Conservation (phyloP, 495 filamentous ascomycete genomes). For the Hypoxylon trugodes region DNA sequence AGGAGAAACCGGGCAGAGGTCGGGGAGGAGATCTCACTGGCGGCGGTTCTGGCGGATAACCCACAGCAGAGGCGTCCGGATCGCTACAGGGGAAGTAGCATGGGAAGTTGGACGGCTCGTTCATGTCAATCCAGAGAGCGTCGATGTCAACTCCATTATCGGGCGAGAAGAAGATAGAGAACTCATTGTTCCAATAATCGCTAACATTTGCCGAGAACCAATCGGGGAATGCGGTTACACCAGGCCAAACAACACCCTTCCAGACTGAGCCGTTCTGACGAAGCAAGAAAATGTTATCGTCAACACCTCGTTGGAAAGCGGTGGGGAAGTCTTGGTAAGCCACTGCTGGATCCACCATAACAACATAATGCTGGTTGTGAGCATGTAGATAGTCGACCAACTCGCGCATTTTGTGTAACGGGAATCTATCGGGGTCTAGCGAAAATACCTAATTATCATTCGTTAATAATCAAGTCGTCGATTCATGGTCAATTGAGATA, state of each 20-base stretch:
- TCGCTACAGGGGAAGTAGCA: conserved; percentile 77
- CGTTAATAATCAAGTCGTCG: neutral
- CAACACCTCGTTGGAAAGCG: conserved; percentile 68
- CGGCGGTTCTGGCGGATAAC: conserved; percentile 72
- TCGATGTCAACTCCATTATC: conserved; percentile 80
- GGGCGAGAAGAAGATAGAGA: conserved; percentile 71
- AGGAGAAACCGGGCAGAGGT: conserved; percentile 74
- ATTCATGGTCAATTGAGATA: neutral
- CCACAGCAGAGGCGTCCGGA: conserved; percentile 60
- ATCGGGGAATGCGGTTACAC: conserved; percentile 81
- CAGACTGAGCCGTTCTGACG: conserved; percentile 71
- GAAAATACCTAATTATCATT: conserved; percentile 66
- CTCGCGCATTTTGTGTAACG: conserved; percentile 70
- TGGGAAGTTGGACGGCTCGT: conserved; percentile 71
- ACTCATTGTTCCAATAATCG: conserved; percentile 78
- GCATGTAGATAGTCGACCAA: conserved; percentile 75
- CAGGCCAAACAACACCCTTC: conserved; percentile 87
- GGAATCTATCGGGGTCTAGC: conserved; percentile 76
- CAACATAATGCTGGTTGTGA: conserved; percentile 79
- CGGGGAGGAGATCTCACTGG: conserved; percentile 68
- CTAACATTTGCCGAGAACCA: conserved; percentile 78
- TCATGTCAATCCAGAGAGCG: conserved; percentile 90
- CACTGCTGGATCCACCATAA: conserved; percentile 90
- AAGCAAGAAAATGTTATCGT: conserved; percentile 71
- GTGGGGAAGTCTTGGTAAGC: conserved; percentile 69